These are phyloP conservation scores for Saussurea involucrata DNA, from an alignment of 129 eudicot genomes.

Conservation along the genomic window DNA sequence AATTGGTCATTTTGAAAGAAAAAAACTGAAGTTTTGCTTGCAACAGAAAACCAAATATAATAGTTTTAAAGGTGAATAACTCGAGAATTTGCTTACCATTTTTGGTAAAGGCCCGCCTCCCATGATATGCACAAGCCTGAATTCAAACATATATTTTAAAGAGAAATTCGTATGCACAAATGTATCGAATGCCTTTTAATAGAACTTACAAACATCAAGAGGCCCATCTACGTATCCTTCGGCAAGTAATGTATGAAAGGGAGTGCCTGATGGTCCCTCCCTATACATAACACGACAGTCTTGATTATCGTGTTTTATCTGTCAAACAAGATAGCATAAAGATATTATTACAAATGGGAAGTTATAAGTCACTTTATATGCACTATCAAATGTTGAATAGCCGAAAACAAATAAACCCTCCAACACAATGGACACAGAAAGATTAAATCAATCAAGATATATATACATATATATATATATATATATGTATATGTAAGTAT, in stretches of 20 bases:
- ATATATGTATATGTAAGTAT: not conserved
- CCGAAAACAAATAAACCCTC: slow-evolving; percentile 5
- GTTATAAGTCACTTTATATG: not conserved
- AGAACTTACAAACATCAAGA: slow-evolving; percentile 76
- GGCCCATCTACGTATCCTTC: slow-evolving; percentile 97
- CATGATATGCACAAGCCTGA: slow-evolving; percentile 86
- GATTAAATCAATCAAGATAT: slow-evolving; percentile 2
- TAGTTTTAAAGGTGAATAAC: slow-evolving; percentile 5
- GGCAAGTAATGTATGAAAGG: slow-evolving; percentile 74
- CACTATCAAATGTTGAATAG: not conserved
- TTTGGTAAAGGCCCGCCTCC: slow-evolving; percentile 67
- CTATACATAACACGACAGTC: slow-evolving; percentile 93
- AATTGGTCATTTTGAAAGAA: not conserved
- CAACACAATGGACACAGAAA: not conserved
- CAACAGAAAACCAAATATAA: not conserved
- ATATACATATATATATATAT: not conserved
- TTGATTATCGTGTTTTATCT: slow-evolving; percentile 89
- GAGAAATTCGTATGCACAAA: not conserved
- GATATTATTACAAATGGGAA: not conserved
- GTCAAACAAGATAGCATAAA: not conserved
- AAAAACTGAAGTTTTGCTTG: not conserved
- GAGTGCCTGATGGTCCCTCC: slow-evolving; percentile 89
- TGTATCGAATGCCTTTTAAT: not conserved
- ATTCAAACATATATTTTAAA: slow-evolving; percentile 1
- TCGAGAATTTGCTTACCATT: slow-evolving; percentile 49